phyloP scores from a whole-genome alignment of 768 basidiomycete species.

The Collybia sp. region DNA sequence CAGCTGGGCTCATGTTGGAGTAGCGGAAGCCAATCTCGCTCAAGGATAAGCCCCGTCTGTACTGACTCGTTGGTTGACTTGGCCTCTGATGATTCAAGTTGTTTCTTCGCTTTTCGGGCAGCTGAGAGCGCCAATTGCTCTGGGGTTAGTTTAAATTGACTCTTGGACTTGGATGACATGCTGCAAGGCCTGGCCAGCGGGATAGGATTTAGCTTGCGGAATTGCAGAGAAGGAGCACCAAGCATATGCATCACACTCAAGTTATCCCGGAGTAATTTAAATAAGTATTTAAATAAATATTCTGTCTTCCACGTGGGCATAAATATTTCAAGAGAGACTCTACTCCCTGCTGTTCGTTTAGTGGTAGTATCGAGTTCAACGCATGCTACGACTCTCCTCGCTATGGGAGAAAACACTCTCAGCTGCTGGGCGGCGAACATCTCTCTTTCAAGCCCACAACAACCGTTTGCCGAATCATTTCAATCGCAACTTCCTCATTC shows the following conservation, averaged over 20 bases:
- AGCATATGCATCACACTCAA: too few relatives aligned
- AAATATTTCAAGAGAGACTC: background rate
- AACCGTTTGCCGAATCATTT: background rate
- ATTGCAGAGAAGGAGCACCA: too few relatives aligned
- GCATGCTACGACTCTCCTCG: constrained; percentile 32
- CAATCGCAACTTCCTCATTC: constrained; percentile 22
- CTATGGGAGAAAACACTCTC: constrained; percentile 15
- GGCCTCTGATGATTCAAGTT: constrained; percentile 2
- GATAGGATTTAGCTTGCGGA: too few relatives aligned
- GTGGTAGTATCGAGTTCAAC: constrained; percentile 4
- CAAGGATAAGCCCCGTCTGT: constrained; percentile 20
- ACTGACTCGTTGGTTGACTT: constrained; percentile 11
- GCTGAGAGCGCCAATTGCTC: constrained; percentile 55
- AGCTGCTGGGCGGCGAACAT: constrained; percentile 11
- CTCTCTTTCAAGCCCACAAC: constrained; percentile 4
- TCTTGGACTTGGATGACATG: constrained; percentile 7
- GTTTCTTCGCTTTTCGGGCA: constrained; percentile 41
- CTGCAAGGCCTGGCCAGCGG: background rate
- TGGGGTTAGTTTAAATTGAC: constrained; percentile 30
- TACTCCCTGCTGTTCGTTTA: background rate
- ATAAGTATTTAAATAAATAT: too few relatives aligned
- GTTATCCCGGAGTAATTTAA: too few relatives aligned
- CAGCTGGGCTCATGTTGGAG: constrained; percentile 10
- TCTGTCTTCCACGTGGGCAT: too few relatives aligned
- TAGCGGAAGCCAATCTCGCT: constrained; percentile 37